These are phyloP conservation scores for Irpex sp. DNA, from an alignment of 1,284 basidiomycete genomes.

Conservation along the genomic window DNA sequence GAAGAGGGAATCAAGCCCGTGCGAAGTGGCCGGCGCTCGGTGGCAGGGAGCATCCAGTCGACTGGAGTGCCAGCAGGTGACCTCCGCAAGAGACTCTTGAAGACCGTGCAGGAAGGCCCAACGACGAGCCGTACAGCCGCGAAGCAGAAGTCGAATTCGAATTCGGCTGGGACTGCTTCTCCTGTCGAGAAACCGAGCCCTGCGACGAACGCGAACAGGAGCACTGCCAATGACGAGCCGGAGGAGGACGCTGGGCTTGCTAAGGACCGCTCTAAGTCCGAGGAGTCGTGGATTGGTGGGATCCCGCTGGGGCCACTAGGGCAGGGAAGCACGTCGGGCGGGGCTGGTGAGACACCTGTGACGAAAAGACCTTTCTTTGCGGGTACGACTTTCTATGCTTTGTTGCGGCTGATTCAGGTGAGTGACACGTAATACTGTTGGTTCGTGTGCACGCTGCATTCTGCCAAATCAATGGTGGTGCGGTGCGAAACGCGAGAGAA, in stretches of 20 bases:
- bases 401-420: conserved; percentile 88
- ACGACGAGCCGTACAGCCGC: conserved; percentile 18
- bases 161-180: conserved; percentile 22
- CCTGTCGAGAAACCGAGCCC: conserved; percentile 19
- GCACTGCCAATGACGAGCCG: neutral
- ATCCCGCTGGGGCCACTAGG: conserved; percentile 15
- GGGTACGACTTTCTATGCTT: conserved; percentile 91
- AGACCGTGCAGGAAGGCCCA: conserved; percentile 59
- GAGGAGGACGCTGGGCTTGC: conserved; percentile 3
- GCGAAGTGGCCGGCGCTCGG: conserved; percentile 37
- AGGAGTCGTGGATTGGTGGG: conserved; percentile 64
- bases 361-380: conserved; percentile 74
- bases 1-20: conserved; percentile 24
- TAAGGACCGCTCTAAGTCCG: conserved; percentile 24
- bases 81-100: conserved; percentile 74
- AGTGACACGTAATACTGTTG: conserved; percentile 11
- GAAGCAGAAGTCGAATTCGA: conserved; percentile 16
- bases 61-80: conserved; percentile 62
- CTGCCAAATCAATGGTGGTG: neutral
- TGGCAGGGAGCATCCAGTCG: conserved; percentile 34
- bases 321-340: conserved; percentile 13
- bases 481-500: neutral
- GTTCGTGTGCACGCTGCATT: neutral
- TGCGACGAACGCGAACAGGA: neutral
- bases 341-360: conserved; percentile 31